Conservation (phyloP, 1,284 basidiomycete species). For the Sporisorium exsertum region DNA sequence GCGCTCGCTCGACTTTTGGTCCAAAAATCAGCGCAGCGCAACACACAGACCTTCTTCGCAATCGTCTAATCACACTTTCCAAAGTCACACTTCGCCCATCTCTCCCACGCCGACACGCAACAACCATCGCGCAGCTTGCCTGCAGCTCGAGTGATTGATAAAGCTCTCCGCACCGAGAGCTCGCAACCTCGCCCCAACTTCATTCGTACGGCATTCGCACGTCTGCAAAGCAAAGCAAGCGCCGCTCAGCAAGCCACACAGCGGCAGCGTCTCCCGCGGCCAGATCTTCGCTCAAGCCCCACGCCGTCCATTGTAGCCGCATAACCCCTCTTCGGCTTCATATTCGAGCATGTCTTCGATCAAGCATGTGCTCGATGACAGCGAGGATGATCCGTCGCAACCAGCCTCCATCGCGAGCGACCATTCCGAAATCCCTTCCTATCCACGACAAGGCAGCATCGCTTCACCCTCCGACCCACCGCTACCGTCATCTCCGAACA, state of each 20-base stretch:
- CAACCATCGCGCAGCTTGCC: background rate
- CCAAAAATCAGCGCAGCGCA: background rate
- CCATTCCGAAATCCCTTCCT: conserved; percentile 40
- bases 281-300: background rate
- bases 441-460: conserved; percentile 18
- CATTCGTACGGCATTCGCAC: background rate
- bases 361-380: conserved; percentile 2
- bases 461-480: conserved; percentile 4
- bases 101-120: background rate
- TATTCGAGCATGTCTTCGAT: conserved; percentile 26
- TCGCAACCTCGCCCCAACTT: background rate
- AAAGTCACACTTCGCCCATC: background rate
- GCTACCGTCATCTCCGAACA: conserved; percentile 5
- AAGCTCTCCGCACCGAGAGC: background rate
- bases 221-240: background rate
- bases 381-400: conserved; percentile 11
- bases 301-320: background rate
- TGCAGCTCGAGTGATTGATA: background rate
- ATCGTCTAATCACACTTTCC: background rate
- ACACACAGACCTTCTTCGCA: background rate
- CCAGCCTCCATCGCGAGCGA: conserved; percentile 34
- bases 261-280: background rate
- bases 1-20: background rate
- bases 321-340: conserved; percentile 5
- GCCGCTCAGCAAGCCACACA: background rate